These are phyloP conservation scores for Leccinum fibrillosum DNA, from an alignment of 768 basidiomycete genomes.

Conservation along the genomic window DNA sequence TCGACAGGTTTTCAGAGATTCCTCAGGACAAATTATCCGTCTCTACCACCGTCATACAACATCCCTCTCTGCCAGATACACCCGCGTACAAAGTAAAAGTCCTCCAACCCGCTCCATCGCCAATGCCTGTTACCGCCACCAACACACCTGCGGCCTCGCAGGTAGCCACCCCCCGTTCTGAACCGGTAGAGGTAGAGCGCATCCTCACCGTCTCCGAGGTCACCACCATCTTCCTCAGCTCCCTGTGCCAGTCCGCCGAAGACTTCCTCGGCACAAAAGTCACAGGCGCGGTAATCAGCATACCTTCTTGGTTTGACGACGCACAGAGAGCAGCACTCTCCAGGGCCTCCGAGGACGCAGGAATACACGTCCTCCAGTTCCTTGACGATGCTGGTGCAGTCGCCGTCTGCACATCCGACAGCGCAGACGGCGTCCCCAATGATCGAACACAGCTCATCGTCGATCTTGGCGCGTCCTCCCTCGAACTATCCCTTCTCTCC, in stretches of 20 bases:
- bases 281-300: conserved; percentile 78
- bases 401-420: conserved; percentile 52
- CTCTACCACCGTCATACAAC: conserved; percentile 75
- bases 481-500: conserved; percentile 66
- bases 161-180: conserved; percentile 53
- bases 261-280: conserved; percentile 86
- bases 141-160: conserved; percentile 66
- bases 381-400: conserved; percentile 83
- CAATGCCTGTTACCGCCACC: conserved; percentile 51
- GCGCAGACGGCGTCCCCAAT: conserved; percentile 35
- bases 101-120: conserved; percentile 73
- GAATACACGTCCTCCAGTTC: conserved; percentile 79
- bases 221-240: conserved; percentile 79
- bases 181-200: conserved; percentile 63
- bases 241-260: conserved; percentile 80
- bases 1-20: conserved; percentile 72
- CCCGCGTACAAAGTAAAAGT: conserved; percentile 85
- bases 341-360: conserved; percentile 75
- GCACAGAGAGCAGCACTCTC: conserved; percentile 67
- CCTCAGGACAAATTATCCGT: conserved; percentile 46
- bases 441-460: conserved; percentile 82
- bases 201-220: conserved; percentile 82
- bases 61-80: conserved; percentile 64
- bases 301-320: conserved; percentile 73
- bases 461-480: conserved; percentile 76